These are phyloP conservation scores for Eustoma russellianum DNA, from an alignment of 257 asterid species.

Conservation along the genomic window DNA sequence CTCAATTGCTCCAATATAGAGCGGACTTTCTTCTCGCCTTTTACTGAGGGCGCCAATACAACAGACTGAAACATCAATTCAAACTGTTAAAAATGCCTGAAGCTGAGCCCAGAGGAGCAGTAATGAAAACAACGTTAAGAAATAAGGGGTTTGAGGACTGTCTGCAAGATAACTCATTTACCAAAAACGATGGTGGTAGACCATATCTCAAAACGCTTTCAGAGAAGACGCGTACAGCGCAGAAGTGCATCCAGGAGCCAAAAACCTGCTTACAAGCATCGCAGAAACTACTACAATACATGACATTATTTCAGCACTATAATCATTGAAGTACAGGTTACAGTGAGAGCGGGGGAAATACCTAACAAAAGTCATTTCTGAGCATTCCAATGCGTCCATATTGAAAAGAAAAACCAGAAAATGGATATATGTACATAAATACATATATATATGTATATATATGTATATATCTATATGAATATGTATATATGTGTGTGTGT, in stretches of 20 bases:
- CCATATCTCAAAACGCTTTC: conserved; percentile 93
- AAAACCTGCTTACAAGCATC: conserved; percentile 53
- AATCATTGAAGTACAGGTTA: not conserved
- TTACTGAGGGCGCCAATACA: conserved; percentile 67
- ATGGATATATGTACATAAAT: no score
- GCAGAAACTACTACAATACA: not conserved
- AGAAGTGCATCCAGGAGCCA: conserved; percentile 94
- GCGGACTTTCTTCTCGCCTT: conserved; percentile 86
- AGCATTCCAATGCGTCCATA: no score
- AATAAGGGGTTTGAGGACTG: not conserved
- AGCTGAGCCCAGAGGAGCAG: not conserved
- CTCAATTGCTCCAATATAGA: conserved; percentile 65
- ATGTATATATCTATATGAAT: no score
- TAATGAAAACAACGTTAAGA: not conserved
- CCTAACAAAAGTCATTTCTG: no score
- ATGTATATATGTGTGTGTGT: no score
- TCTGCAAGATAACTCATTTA: conserved; percentile 9
- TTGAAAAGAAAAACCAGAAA: no score
- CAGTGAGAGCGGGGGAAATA: no score
- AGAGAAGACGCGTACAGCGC: conserved; percentile 78
- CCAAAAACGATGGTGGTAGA: conserved; percentile 67
- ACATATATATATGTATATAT: no score
- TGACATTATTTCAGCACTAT: not conserved
- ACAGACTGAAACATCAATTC: conserved; percentile 57
- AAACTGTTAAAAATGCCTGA: not conserved